phyloP scores from a whole-genome alignment of 352 stramenopile species.

The Phytophthora lateralis region DNA sequence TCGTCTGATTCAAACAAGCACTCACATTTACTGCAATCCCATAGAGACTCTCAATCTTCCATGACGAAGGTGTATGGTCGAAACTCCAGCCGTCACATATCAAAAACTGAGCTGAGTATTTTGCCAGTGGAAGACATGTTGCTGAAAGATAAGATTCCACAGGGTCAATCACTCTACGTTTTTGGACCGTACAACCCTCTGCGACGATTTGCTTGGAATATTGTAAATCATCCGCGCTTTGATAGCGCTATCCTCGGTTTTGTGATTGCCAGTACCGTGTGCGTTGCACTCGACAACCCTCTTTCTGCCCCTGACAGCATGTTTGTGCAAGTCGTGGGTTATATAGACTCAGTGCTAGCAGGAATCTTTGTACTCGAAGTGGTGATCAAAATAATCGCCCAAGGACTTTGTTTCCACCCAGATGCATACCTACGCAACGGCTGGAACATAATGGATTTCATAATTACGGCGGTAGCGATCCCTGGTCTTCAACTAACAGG shows the following conservation, averaged over 20 bases:
- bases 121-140: conserved; percentile 1
- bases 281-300: conserved; percentile 80
- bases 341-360: conserved; percentile 62
- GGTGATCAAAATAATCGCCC: conserved; percentile 77
- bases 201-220: conserved; percentile 42
- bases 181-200: conserved; percentile 40
- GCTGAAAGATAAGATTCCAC: conserved; percentile 19
- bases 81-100: conserved; percentile 3
- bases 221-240: conserved; percentile 63
- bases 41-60: conserved; percentile 14
- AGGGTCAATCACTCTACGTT: conserved; percentile 38
- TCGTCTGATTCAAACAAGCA: not conserved
- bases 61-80: not conserved
- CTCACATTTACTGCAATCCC: conserved; percentile 3
- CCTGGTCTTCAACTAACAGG: conserved; percentile 28
- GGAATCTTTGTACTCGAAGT: conserved; percentile 80
- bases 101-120: conserved; percentile 3
- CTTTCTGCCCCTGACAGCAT: conserved; percentile 50
- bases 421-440: conserved; percentile 73
- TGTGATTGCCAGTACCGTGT: conserved; percentile 65
- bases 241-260: conserved; percentile 71
- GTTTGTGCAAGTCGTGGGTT: conserved; percentile 32
- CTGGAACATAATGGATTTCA: conserved; percentile 89
- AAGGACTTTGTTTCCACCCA: conserved; percentile 58
- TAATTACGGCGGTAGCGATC: conserved; percentile 65